Evolutionary conservation across 805 yeast genomes (phyloP).

Genomic region (Yarrowia sp.): DNA sequence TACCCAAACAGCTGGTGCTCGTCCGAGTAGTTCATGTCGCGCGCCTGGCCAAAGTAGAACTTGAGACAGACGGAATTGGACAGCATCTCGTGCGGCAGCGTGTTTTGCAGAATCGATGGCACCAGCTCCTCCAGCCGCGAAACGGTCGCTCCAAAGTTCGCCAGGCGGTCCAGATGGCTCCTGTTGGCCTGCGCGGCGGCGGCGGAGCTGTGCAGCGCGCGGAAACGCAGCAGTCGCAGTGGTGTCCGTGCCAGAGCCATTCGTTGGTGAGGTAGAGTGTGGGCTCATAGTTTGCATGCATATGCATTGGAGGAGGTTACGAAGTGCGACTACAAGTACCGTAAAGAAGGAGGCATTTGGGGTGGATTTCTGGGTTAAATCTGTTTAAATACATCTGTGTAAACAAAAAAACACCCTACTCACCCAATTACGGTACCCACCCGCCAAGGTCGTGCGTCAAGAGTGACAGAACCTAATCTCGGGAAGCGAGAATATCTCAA

Average conservation of each 20-base stretch:
- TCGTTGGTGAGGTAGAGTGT: no score
- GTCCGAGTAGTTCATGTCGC: constrained; percentile 5
- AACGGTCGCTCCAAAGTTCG: constrained; percentile 23
- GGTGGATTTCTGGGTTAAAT: no score
- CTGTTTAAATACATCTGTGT: no score
- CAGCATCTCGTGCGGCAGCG: constrained; percentile 12
- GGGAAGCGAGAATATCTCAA: neutral
- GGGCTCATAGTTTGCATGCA: neutral
- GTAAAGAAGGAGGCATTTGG: no score
- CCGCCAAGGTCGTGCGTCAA: neutral
- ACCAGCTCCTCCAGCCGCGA: constrained; percentile 15
- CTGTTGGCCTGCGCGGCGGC: neutral
- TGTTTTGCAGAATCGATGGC: neutral
- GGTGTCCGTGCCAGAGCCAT: neutral
- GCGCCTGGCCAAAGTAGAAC: constrained; percentile 19
- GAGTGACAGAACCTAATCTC: neutral
- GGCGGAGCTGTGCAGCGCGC: constrained; percentile 6
- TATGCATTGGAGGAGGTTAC: no score
- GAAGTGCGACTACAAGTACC: no score
- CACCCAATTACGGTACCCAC: no score
- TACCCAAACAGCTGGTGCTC: constrained; percentile 14
- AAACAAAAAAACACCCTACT: no score
- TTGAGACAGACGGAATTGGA: constrained; percentile 22
- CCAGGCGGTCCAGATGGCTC: constrained; percentile 22
- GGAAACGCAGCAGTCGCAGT: constrained; percentile 3